phyloP scores from a whole-genome alignment of 768 basidiomycete species.

The Termitomyces bulborhizus region DNA sequence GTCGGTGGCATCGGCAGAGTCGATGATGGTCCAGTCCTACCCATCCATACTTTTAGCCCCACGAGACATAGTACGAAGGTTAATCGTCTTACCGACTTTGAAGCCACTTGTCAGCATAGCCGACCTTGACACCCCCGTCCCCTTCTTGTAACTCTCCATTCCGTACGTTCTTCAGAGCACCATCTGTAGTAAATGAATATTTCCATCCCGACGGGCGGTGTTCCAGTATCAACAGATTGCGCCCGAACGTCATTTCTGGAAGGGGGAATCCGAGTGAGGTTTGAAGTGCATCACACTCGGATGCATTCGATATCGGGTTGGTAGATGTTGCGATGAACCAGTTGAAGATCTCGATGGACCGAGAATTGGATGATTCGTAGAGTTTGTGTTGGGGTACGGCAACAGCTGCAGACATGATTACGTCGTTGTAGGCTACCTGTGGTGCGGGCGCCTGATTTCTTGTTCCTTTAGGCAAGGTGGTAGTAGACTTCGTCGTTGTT shows the following conservation, averaged over 20 bases:
- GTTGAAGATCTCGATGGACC: constrained; percentile 57
- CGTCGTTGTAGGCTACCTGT: constrained; percentile 9
- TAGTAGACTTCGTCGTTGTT: constrained; percentile 1
- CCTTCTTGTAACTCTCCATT: constrained; percentile 70
- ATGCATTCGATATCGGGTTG: constrained; percentile 74
- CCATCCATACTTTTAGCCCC: not conserved
- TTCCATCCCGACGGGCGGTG: constrained; percentile 62
- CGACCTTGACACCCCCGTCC: constrained; percentile 91
- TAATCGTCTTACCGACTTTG: constrained; percentile 63
- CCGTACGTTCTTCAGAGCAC: constrained; percentile 68
- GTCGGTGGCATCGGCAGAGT: constrained; percentile 63
- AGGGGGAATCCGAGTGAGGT: constrained; percentile 65
- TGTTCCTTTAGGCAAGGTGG: not conserved
- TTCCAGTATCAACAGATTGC: constrained; percentile 64
- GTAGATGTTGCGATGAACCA: constrained; percentile 72
- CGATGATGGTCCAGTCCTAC: constrained; percentile 64
- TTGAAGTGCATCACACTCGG: constrained; percentile 67
- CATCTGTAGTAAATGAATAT: constrained; percentile 59
- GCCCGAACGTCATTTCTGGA: constrained; percentile 97
- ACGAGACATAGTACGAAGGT: not conserved
- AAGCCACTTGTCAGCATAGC: constrained; percentile 92
- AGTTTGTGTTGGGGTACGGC: constrained; percentile 59
- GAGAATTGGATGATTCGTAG: constrained; percentile 62
- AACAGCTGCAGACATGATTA: constrained; percentile 34
- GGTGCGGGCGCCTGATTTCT: not conserved